Percentiles rank a stretch among this genome's conserved stretches.
phyloP scores from a whole-genome alignment of 228 moss, liverwort and hornwort species.

The Sphagnum magellanicum region DNA sequence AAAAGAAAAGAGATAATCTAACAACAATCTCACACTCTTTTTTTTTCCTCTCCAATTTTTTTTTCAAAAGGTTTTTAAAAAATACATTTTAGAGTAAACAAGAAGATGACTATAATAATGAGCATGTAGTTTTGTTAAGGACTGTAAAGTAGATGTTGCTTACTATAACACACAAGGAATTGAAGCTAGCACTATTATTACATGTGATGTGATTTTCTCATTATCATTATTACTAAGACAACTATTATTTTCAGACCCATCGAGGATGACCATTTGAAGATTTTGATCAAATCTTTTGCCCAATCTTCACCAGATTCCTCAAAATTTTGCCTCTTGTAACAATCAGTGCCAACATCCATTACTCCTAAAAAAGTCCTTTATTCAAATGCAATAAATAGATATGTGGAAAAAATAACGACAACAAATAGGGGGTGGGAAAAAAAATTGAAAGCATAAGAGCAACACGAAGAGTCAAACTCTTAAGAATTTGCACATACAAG shows the following conservation, averaged over 20 bases:
- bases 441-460: neutral
- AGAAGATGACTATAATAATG: neutral
- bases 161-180: neutral
- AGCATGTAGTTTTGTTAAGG: neutral
- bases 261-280: constrained; percentile 70
- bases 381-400: no score
- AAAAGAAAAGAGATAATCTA: no score
- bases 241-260: constrained; percentile 73
- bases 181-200: neutral
- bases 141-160: neutral
- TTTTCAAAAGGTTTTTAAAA: neutral
- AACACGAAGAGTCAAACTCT: neutral
- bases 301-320: constrained; percentile 56
- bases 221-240: constrained; percentile 32
- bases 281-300: constrained; percentile 53
- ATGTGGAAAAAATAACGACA: neutral
- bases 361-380: no score
- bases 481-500: constrained; percentile 29
- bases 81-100: neutral
- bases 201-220: neutral
- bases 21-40: neutral
- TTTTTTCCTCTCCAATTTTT: neutral
- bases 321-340: constrained; percentile 48
- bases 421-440: neutral
- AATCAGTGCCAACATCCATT: no score